These are phyloP conservation scores for Ogataea philodendri DNA, from an alignment of 805 yeast genomes.

Conservation along the genomic window DNA sequence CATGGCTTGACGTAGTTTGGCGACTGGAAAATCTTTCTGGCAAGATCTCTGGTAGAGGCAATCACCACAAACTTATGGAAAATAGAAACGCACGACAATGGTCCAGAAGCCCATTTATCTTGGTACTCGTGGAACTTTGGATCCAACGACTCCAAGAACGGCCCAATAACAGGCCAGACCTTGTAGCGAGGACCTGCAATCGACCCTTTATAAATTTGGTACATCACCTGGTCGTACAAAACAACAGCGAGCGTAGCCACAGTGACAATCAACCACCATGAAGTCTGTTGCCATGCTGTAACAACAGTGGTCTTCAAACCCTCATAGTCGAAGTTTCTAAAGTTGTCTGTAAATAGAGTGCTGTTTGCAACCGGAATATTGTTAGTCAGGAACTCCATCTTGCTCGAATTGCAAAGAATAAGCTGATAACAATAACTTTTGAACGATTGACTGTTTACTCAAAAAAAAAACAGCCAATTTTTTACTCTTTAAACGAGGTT, in stretches of 20 bases:
- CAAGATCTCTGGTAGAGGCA: constrained; percentile 83
- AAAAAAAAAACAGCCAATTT: constrained; percentile 11
- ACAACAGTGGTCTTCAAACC: constrained; percentile 4
- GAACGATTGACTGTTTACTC: constrained; percentile 9
- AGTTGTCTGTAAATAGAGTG: constrained; percentile 7
- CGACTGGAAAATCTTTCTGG: constrained; percentile 81
- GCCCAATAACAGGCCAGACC: constrained; percentile 94
- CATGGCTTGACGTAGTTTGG: constrained; percentile 93
- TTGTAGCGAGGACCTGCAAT: constrained; percentile 90
- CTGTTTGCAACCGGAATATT: constrained; percentile 11
- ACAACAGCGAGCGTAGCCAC: constrained; percentile 48
- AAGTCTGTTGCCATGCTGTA: constrained; percentile 26
- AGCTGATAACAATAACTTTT: too few relatives aligned
- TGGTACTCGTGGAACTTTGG: constrained; percentile 93
- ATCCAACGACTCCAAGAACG: constrained; percentile 88
- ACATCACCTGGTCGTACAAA: constrained; percentile 73
- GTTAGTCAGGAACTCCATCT: constrained; percentile 22
- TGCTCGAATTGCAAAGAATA: constrained; percentile 1
- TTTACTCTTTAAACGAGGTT: too few relatives aligned
- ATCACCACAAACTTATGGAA: constrained; percentile 97
- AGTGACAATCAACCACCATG: constrained; percentile 54
- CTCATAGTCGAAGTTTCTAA: constrained; percentile 9
- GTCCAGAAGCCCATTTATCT: constrained; percentile 94
- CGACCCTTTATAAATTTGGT: constrained; percentile 75
- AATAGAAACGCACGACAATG: constrained; percentile 92